These are phyloP conservation scores for Monoraphidium neglectum DNA, from an alignment of 139 green algal species.

Conservation along the genomic window DNA sequence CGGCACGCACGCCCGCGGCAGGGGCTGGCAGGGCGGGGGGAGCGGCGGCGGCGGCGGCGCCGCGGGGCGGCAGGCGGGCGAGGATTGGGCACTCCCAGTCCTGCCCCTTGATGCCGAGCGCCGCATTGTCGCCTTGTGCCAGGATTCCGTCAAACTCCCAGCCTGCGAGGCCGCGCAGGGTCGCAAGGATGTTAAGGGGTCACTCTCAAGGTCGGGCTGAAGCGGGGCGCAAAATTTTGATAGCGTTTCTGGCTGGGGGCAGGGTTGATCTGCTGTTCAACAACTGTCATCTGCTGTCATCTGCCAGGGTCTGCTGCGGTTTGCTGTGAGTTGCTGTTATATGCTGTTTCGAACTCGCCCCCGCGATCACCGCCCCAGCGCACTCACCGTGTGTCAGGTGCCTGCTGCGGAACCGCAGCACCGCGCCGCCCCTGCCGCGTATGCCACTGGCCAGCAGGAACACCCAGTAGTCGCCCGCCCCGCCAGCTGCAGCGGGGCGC, in stretches of 20 bases:
- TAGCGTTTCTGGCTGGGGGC: no score
- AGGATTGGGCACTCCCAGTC: conserved; percentile 65
- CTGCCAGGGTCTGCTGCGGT: no score
- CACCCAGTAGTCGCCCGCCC: conserved; percentile 39
- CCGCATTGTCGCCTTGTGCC: conserved; percentile 6
- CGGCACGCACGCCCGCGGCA: no score
- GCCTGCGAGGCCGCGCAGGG: no score
- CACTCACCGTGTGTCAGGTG: conserved; percentile 16
- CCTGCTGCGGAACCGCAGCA: conserved; percentile 40
- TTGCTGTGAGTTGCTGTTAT: no score
- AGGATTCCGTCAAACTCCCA: conserved; percentile 48
- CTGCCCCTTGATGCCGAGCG: conserved; percentile 7
- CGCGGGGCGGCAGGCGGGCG: conserved; percentile 32
- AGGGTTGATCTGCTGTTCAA: no score
- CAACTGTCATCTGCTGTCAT: no score
- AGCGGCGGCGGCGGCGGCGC: conserved; percentile 20
- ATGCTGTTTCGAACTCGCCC: no score
- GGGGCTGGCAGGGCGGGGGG: background rate
- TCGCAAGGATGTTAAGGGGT: no score
- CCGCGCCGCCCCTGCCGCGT: conserved; percentile 63
- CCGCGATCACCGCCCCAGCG: background rate
- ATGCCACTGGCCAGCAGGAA: conserved; percentile 79
- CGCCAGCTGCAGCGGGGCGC: conserved; percentile 13
- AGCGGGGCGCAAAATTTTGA: no score
- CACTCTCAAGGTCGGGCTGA: no score